Conservation (phyloP, 768 basidiomycete species). For the Lyophyllum shimeji region DNA sequence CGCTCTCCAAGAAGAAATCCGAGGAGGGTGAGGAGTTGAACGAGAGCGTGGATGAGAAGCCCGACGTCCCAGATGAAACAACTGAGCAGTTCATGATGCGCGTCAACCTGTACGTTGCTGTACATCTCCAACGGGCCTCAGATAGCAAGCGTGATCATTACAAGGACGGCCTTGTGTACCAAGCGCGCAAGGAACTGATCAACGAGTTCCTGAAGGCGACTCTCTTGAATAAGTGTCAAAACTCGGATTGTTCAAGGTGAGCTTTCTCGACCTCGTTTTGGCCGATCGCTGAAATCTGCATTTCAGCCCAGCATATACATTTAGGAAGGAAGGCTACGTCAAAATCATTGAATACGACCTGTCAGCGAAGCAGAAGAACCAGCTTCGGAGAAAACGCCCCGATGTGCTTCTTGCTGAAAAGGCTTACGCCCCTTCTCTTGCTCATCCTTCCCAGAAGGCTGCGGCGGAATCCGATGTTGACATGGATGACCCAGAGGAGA, state of each 20-base stretch:
- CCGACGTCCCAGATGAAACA: conserved; percentile 53
- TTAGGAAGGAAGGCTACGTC: conserved; percentile 90
- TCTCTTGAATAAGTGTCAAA: conserved; percentile 73
- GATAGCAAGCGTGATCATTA: conserved; percentile 76
- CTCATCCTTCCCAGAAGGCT: conserved; percentile 22
- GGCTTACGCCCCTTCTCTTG: conserved; percentile 27
- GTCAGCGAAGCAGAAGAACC: conserved; percentile 71
- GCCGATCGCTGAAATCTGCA: conserved; percentile 4
- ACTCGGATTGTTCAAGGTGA: conserved; percentile 77
- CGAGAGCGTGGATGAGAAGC: conserved; percentile 39
- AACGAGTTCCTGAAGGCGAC: conserved; percentile 74
- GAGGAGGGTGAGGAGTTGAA: conserved; percentile 37
- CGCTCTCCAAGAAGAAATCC: conserved; percentile 22
- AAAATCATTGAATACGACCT: conserved; percentile 96
- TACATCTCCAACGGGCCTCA: conserved; percentile 48
- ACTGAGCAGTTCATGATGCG: conserved; percentile 60
- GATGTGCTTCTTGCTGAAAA: conserved; percentile 68
- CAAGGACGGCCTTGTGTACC: conserved; percentile 87
- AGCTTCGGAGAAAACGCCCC: conserved; percentile 61
- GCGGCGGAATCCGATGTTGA: conserved; percentile 47
- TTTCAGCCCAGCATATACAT: conserved; percentile 74
- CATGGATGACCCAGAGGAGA: conserved; percentile 48
- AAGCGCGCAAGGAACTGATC: conserved; percentile 81
- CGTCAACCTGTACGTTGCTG: conserved; percentile 63
- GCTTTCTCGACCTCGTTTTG: conserved; percentile 28